phyloP scores from a whole-genome alignment of 441 rosid species.

The Populus tomentosa region DNA sequence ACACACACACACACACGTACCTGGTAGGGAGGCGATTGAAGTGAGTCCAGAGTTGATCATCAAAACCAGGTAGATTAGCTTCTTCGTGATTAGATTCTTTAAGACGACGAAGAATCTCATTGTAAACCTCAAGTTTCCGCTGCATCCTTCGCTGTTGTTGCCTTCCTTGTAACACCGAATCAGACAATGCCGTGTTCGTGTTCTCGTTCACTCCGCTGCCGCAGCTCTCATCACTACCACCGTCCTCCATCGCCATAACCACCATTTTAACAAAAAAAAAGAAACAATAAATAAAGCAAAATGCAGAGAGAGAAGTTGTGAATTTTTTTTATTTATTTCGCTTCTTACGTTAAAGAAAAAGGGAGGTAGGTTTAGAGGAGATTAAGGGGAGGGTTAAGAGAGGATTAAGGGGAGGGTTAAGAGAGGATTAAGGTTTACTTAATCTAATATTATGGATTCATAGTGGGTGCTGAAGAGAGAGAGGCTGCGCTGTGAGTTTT shows the following conservation, averaged over 20 bases:
- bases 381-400: no score
- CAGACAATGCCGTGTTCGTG: constrained; percentile 9
- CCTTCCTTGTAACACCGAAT: constrained; percentile 30
- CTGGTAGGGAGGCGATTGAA: constrained; percentile 92
- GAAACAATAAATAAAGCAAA: not conserved
- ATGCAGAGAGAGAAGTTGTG: not conserved
- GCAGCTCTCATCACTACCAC: constrained; percentile 59
- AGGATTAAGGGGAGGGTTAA: not conserved
- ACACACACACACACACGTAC: constrained; percentile 30
- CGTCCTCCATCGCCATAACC: constrained; percentile 55
- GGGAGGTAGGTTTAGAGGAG: not conserved
- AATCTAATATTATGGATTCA: not conserved
- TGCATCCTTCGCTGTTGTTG: constrained; percentile 31
- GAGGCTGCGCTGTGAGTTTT: not conserved
- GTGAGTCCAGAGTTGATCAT: constrained; percentile 91
- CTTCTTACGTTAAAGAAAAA: not conserved
- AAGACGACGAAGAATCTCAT: constrained; percentile 67
- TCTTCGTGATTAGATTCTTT: constrained; percentile 61
- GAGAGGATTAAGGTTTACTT: not conserved
- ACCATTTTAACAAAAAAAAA: not conserved
- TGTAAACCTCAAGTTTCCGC: constrained; percentile 77
- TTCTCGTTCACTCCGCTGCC: constrained; percentile 60
- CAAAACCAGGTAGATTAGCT: constrained; percentile 61
- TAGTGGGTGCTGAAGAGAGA: not conserved
- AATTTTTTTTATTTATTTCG: no score